A percentile compares a stretch with the other conserved stretches of the same genome.
Conservation (phyloP, 176 grass and related monocot genomes). For the Avena insularis region DNA sequence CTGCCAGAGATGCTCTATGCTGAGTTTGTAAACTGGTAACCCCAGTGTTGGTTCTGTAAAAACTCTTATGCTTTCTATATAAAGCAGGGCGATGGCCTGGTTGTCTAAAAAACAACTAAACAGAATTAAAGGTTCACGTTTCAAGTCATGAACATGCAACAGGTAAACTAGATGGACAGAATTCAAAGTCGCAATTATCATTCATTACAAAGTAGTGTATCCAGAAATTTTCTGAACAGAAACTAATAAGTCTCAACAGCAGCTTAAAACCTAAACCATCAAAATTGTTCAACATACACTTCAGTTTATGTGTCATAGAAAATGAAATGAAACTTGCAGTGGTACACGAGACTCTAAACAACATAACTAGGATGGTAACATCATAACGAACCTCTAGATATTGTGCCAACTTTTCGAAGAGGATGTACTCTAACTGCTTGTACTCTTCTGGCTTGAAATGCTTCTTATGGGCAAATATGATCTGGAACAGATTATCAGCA, state of each 20-base stretch:
- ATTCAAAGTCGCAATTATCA: not conserved
- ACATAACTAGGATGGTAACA: conserved; percentile 27
- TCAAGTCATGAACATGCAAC: not conserved
- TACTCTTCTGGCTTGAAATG: conserved; percentile 67
- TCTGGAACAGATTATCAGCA: conserved; percentile 59
- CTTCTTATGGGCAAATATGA: conserved; percentile 80
- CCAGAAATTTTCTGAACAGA: not conserved
- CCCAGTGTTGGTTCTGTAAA: too few relatives aligned
- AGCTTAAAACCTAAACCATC: conserved; percentile 1
- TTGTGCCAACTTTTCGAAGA: conserved; percentile 50
- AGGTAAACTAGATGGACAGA: not conserved
- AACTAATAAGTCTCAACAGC: conserved; percentile 3
- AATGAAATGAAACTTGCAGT: not conserved
- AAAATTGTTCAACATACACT: conserved; percentile 4
- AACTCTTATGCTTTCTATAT: too few relatives aligned
- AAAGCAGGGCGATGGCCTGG: too few relatives aligned
- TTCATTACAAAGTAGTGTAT: not conserved
- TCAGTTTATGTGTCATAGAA: not conserved
- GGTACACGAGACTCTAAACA: not conserved
- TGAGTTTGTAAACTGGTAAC: too few relatives aligned
- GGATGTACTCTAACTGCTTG: conserved; percentile 56
- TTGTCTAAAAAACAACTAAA: not conserved
- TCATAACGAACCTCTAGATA: conserved; percentile 56
- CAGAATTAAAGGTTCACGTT: not conserved
- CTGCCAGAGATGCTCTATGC: too few relatives aligned